Base-by-base conservation (phyloP, 805 yeast species). In the Cyberlindnera lachancei region DNA sequence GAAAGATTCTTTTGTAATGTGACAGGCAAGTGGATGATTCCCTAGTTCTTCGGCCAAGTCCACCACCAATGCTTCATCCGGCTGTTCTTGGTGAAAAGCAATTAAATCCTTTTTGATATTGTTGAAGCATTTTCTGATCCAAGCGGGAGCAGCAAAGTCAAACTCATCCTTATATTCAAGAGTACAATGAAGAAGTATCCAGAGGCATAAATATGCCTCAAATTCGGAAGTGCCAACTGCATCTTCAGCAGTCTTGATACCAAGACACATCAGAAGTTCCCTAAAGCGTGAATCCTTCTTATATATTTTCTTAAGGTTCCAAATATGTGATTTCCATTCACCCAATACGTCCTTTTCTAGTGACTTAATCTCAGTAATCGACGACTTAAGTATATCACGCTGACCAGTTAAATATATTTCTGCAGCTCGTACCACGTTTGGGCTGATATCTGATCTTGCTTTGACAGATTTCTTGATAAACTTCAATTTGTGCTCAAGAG, bases 371-470 rank as follows among this genome's bases (percentile, higher is more conserved):
- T 53, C 54, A 25, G 64, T 61, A 6, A 74, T 48, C 0, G 74
- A 52, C 7, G 54, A 37, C 27, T 63, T 67, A 26, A 72, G 64
- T 3, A 79, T 61, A 2, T 52, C 41, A 24, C 54, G 55, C 45
- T 81, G 88, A 1, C 74, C 66, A 5, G 52, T 42, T 37, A 68
- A 58, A 48, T 80, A 81, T 2, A 58, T 51, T 15, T 48, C 50
- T 7, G 74, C 70, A 24, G 40, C 44, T 18, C 43, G 40, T 2
- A 51, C 26, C 35, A 59, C 38, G 15, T 27, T 14, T 18, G 31
- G 32, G 49, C 53, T 34, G 7, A 12, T 16, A 24, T 27, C 6
- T 38, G 3, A 19, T 18, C 10, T 31, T 18, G 17, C 34, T 24
- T 18, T 33, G 28, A 11, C 34, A 16, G 6, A 37, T 33, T 22